These are phyloP conservation scores for Quambalaria eucalypti DNA, from an alignment of 1,284 basidiomycete species.

Conservation along the genomic window DNA sequence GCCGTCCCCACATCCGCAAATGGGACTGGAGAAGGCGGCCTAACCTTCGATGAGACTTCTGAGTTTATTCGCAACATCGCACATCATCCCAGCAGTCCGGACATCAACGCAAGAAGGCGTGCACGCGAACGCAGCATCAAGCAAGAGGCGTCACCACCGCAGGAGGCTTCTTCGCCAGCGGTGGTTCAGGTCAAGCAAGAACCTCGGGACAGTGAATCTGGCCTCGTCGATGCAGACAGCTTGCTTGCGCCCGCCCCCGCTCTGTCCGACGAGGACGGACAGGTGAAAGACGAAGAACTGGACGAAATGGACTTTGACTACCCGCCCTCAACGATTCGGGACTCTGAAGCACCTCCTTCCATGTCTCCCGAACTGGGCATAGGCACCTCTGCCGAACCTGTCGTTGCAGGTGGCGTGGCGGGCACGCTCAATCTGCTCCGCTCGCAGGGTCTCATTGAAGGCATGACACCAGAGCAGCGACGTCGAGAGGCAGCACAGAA, in stretches of 20 bases:
- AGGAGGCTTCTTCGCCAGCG: conserved; percentile 56
- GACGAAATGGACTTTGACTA: conserved; percentile 53
- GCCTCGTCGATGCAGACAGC: conserved; percentile 43
- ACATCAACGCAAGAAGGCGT: background rate
- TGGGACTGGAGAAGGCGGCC: conserved; percentile 22
- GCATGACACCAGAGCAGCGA: conserved; percentile 58
- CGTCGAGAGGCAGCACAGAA: conserved; percentile 73
- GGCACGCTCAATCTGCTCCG: conserved; percentile 78
- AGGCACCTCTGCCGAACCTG: conserved; percentile 9
- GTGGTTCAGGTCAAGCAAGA: conserved; percentile 55
- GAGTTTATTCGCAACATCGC: conserved; percentile 90
- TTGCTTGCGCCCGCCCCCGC: conserved; percentile 21
- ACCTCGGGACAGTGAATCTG: background rate
- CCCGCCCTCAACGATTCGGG: too few relatives aligned
- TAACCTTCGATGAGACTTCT: conserved; percentile 92
- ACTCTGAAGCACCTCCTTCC: background rate
- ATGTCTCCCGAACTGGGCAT: background rate
- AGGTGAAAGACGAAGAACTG: conserved; percentile 20
- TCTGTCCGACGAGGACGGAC: conserved; percentile 47
- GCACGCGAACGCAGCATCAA: background rate
- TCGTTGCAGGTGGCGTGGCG: conserved; percentile 58
- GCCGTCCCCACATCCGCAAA: background rate
- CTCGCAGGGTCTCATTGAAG: conserved; percentile 77
- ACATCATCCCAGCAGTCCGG: conserved; percentile 25
- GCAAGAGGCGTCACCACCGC: too few relatives aligned